Percentiles rank a stretch among this genome's conserved stretches.
phyloP scores from a whole-genome alignment of 169 alveolate species.

The Perkinsus chesapeaki region DNA sequence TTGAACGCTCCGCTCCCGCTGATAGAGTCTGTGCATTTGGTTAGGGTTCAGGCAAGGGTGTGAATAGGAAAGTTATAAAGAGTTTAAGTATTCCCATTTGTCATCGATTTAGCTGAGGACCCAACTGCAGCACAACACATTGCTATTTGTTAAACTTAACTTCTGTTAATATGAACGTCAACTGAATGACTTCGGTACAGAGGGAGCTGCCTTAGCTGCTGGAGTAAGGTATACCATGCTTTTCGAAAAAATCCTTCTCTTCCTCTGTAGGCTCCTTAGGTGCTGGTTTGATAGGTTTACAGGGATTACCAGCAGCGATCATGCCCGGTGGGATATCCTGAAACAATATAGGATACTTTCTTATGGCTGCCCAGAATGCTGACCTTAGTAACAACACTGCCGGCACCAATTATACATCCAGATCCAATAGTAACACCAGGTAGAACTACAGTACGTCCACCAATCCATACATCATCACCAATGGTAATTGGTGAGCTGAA shows the following conservation, averaged over 20 bases:
- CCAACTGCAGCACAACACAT: no score
- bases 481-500: constrained; percentile 24
- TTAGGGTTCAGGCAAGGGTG: no score
- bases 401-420: constrained; percentile 28
- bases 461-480: constrained; percentile 36
- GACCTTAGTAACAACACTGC: constrained; percentile 37
- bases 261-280: neutral
- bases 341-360: no score
- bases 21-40: no score
- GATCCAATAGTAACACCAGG: constrained; percentile 35
- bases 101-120: no score
- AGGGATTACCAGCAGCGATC: constrained; percentile 38
- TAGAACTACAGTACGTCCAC: constrained; percentile 28
- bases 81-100: no score
- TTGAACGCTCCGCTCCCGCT: no score
- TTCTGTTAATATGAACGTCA: no score
- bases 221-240: neutral
- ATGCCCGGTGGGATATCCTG: constrained; percentile 29
- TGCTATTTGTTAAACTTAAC: no score
- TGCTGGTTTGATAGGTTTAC: neutral
- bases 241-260: neutral
- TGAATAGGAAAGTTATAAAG: no score
- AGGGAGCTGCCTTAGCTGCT: no score
- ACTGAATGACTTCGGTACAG: no score
- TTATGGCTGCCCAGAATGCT: neutral